A percentile compares a stretch with the other conserved stretches of the same genome.
phyloP scores from a whole-genome alignment of 805 yeast species.

The Candida rishiriensis region DNA sequence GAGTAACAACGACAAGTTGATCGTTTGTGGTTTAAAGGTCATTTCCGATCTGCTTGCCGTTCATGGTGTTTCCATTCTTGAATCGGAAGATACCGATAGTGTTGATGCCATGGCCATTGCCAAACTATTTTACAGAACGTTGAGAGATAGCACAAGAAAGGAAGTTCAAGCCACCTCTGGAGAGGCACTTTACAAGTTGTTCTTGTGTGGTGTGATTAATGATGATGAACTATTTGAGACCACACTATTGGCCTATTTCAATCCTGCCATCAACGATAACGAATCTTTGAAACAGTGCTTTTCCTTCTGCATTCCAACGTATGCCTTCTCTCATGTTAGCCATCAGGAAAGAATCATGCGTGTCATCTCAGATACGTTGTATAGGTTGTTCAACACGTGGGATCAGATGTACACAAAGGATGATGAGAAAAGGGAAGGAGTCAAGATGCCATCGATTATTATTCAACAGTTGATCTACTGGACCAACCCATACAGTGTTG shows the following conservation, averaged over 20 bases:
- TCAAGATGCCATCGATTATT: constrained; percentile 45
- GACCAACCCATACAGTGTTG: constrained; percentile 76
- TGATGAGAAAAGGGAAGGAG: constrained; percentile 21
- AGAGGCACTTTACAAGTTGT: constrained; percentile 79
- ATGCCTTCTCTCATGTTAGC: constrained; percentile 65
- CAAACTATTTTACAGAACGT: constrained; percentile 61
- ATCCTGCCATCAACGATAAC: constrained; percentile 59
- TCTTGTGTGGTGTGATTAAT: constrained; percentile 67
- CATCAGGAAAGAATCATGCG: constrained; percentile 67
- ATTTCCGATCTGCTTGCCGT: constrained; percentile 75
- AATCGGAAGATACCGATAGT: constrained; percentile 44
- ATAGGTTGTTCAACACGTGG: constrained; percentile 46
- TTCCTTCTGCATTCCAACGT: constrained; percentile 84
- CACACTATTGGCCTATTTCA: constrained; percentile 68
- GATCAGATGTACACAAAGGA: constrained; percentile 35
- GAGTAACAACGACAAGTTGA: constrained; percentile 55
- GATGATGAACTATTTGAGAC: constrained; percentile 72
- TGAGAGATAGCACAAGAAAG: constrained; percentile 53
- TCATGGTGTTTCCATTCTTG: constrained; percentile 68
- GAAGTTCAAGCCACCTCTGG: constrained; percentile 76
- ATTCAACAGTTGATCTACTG: constrained; percentile 73
- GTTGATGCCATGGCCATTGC: constrained; percentile 66
- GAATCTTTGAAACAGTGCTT: constrained; percentile 71
- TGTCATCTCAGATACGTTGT: constrained; percentile 62
- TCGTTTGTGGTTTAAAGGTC: constrained; percentile 59